These are phyloP conservation scores for Mallotus repandus DNA, from an alignment of 441 rosid species.

Conservation along the genomic window DNA sequence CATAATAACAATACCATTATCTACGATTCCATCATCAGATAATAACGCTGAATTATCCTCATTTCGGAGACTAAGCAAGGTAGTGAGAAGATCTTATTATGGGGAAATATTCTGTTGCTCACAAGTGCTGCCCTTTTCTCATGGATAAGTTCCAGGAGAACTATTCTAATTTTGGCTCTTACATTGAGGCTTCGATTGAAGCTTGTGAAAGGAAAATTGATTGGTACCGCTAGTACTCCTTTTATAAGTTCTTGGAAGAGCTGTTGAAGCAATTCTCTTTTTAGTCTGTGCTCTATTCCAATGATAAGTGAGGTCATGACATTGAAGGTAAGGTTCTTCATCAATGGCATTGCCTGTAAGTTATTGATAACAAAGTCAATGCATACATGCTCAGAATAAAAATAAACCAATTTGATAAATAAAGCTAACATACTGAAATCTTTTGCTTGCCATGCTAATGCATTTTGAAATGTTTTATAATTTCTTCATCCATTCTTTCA, in stretches of 20 bases:
- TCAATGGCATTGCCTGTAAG: conserved; percentile 26
- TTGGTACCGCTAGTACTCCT: conserved; percentile 28
- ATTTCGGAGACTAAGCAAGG: conserved; percentile 12
- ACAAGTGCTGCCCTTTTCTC: conserved; percentile 35
- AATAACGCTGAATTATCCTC: conserved; percentile 4
- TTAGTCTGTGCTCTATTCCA: conserved; percentile 24
- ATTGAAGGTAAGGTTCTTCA: conserved; percentile 38
- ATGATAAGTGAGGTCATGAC: conserved; percentile 26
- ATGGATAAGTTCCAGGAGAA: conserved; percentile 29
- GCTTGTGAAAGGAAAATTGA: conserved; percentile 44
- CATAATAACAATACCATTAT: conserved; percentile 16
- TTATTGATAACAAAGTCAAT: background rate
- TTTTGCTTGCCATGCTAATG: conserved; percentile 34
- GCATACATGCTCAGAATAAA: too few species aligned
- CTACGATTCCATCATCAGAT: conserved; percentile 30
- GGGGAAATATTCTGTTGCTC: conserved; percentile 27
- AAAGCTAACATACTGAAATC: conserved; percentile 15
- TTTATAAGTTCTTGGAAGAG: conserved; percentile 21
- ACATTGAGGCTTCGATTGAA: conserved; percentile 37
- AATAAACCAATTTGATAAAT: background rate
- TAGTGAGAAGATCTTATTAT: conserved; percentile 30
- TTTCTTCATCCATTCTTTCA: conserved; percentile 34
- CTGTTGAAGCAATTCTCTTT: conserved; percentile 15
- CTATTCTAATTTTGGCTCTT: conserved; percentile 25
- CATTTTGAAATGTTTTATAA: conserved; percentile 21